Conservation (phyloP, 2,329 filamentous ascomycete species). For the Drechslera avenae region DNA sequence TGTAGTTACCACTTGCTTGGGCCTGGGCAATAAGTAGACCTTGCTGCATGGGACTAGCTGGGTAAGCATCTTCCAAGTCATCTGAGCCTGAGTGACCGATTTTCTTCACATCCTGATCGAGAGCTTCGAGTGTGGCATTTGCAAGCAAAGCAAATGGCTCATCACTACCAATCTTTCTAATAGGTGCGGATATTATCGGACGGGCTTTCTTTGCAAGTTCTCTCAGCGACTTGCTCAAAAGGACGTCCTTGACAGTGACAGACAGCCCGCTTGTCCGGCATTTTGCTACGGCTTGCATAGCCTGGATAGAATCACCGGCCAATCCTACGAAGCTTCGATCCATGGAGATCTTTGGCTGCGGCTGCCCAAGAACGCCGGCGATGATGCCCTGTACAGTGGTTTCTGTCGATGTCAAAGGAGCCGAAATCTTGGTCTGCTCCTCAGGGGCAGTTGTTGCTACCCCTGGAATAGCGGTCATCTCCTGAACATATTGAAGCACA, state of each 20-base stretch:
- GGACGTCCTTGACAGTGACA: neutral
- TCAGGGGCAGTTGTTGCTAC: neutral
- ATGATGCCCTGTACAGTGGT: neutral
- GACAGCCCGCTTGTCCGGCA: neutral
- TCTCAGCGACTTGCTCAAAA: neutral
- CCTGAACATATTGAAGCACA: conserved; percentile 1
- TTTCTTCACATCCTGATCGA: conserved; percentile 1
- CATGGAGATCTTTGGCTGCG: neutral
- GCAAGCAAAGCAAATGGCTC: conserved; percentile 2
- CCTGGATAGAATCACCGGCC: neutral
- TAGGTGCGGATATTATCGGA: neutral
- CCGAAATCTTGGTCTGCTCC: neutral
- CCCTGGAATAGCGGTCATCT: neutral
- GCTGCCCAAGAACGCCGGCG: neutral
- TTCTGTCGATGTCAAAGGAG: neutral
- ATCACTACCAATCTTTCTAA: neutral
- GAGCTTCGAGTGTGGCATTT: neutral
- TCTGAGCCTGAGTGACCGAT: neutral
- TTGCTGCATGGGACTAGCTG: conserved; percentile 5
- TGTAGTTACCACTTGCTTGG: neutral
- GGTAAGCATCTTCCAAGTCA: conserved; percentile 10
- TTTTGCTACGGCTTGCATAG: conserved; percentile 1
- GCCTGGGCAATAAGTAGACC: conserved; percentile 3
- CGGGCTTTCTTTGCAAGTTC: conserved; percentile 1
- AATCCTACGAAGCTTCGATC: neutral